These are phyloP conservation scores for Avena atlantica DNA, from an alignment of 176 grass and related monocot species.

Conservation along the genomic window DNA sequence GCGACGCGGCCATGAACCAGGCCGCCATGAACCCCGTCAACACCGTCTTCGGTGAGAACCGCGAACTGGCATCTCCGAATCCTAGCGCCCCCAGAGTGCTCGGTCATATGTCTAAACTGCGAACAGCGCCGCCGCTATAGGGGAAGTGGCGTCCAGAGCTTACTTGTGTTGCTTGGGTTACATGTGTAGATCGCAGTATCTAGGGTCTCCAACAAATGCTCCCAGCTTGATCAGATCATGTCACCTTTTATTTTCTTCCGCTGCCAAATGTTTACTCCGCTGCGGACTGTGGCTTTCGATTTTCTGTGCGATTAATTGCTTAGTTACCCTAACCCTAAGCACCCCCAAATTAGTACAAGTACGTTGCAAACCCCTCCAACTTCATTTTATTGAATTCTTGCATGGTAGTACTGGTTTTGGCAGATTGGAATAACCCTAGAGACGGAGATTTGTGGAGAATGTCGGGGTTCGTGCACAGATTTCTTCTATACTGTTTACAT, in stretches of 20 bases:
- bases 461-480: background rate
- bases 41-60: conserved; percentile 9
- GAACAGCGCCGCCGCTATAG: background rate
- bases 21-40: conserved; percentile 18
- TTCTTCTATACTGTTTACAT: background rate
- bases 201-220: background rate
- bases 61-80: background rate
- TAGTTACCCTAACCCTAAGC: background rate
- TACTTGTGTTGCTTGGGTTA: background rate
- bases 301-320: background rate
- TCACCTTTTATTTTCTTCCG: background rate
- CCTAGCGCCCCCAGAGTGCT: background rate
- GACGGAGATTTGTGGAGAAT: background rate
- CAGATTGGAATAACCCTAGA: background rate
- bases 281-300: background rate
- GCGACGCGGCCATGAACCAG: conserved; percentile 18
- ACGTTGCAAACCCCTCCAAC: background rate
- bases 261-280: background rate
- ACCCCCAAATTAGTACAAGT: background rate
- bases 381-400: background rate
- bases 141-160: background rate
- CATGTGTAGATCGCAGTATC: background rate
- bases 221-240: background rate
- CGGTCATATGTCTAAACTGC: conserved; percentile 2
- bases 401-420: background rate